Base-by-base conservation (phyloP, 2,329 filamentous ascomycete species). In the Pseudogymnoascus verrucosus region DNA sequence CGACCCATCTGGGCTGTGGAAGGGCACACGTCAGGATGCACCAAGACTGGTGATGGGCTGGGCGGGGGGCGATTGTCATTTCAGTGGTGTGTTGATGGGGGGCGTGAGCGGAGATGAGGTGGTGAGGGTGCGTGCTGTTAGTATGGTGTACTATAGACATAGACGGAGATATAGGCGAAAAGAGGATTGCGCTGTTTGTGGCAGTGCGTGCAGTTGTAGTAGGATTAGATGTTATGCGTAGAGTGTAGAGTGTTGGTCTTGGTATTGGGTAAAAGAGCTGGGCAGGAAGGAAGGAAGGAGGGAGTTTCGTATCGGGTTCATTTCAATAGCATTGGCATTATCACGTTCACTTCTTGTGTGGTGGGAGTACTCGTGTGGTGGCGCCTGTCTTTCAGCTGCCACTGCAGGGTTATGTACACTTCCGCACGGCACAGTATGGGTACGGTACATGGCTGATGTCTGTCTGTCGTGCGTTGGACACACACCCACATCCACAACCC, bases 301-400 rank as follows among this genome's bases (percentile, higher is more conserved):
- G 39, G 16, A 42, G 12, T 51, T 4, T 51, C 21, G 44, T 51
- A 19, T 51, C 11, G n/a, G 42, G 40, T 5, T 42, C n/a, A 16
- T 42, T 7, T 26, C 4, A 23, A 23, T 40, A n/a, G n/a, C n/a
- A 44, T 51, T 51, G 44, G 23, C 3, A 28, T 51, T 47, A 11
- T 51, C 44, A 51, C 44, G 44, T 51, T 51, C 44, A 51, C 40
- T 19, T n/a, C n/a, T n/a, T n/a, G n/a, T n/a, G n/a, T n/a, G n/a
- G n/a, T n/a, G n/a, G n/a, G n/a, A n/a, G n/a, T n/a, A n/a, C n/a
- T n/a, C n/a, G n/a, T n/a, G n/a, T 11, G 31, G 5, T 21, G 16
- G 16, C 11, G 40, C n/a, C 40, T 47, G 21, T 23, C 42, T 51
- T 51, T 51, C 23, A 51, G 44, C 44, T 51, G 44, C 10, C 44